phyloP scores from a whole-genome alignment of 2,329 filamentous ascomycete species.

The Fusarium euwallaceae region DNA sequence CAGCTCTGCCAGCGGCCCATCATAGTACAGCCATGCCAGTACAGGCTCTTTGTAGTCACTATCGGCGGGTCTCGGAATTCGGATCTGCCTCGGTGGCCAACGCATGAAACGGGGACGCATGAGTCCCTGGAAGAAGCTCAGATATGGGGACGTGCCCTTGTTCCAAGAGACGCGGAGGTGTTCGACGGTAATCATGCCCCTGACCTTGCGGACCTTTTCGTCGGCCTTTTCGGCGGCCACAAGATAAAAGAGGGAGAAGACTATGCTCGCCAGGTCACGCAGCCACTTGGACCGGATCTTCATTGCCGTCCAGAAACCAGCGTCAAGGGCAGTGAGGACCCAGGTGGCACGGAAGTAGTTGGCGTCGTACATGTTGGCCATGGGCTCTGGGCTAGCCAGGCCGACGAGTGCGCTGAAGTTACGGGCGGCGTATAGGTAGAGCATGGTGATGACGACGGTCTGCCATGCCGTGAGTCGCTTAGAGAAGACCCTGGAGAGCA shows the following conservation, averaged over 20 bases:
- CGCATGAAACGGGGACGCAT: conserved; percentile 83
- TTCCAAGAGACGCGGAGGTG: conserved; percentile 96
- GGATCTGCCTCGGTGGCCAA: conserved; percentile 84
- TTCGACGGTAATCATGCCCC: conserved; percentile 88
- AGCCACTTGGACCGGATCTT: conserved; percentile 83
- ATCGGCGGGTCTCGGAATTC: conserved; percentile 83
- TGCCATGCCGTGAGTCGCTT: conserved; percentile 88
- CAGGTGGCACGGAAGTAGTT: conserved; percentile 97
- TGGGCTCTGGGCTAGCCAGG: conserved; percentile 90
- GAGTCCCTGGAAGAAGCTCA: conserved; percentile 78
- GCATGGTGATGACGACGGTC: conserved; percentile 85
- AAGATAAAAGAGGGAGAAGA: conserved; percentile 92
- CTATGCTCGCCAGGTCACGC: conserved; percentile 83
- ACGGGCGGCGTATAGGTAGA: conserved; percentile 90
- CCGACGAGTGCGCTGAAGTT: conserved; percentile 95
- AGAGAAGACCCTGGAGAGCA: conserved; percentile 78
- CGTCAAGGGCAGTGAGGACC: conserved; percentile 94
- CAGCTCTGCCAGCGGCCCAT: conserved; percentile 84
- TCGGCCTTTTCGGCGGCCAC: conserved; percentile 94
- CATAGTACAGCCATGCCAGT: conserved; percentile 92
- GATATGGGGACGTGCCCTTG: conserved; percentile 89
- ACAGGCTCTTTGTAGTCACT: conserved; percentile 89
- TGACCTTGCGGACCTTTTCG: conserved; percentile 93
- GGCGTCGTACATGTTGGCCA: conserved; percentile 92
- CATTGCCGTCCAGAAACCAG: conserved; percentile 99